Conservation (phyloP, 2,329 filamentous ascomycete species). For the Neonectria faginata region DNA sequence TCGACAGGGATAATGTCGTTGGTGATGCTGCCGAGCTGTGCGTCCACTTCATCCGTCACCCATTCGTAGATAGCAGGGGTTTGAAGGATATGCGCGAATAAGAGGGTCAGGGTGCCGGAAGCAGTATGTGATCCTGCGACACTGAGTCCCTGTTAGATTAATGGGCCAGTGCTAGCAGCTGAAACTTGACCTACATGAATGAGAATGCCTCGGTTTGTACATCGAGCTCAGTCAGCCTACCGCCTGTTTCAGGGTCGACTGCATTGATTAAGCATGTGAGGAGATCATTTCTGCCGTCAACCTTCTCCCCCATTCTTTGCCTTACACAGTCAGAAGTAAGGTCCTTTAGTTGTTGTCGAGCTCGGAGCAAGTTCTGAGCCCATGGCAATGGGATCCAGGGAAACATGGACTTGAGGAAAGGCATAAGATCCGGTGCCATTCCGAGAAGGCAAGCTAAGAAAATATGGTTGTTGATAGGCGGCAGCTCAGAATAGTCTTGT, state of each 20-base stretch:
- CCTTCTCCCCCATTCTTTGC: slow-evolving; percentile 6
- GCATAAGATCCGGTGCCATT: slow-evolving; percentile 22
- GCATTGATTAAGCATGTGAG: slow-evolving; percentile 20
- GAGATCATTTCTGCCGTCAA: slow-evolving; percentile 10
- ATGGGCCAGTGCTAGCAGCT: neutral
- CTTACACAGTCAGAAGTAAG: slow-evolving; percentile 20
- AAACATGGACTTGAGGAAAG: slow-evolving; percentile 2
- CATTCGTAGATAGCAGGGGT: neutral
- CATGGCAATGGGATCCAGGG: slow-evolving; percentile 11
- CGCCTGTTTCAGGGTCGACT: slow-evolving; percentile 18
- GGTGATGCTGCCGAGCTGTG: neutral
- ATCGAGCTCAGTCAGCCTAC: slow-evolving; percentile 12
- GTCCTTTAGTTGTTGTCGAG: slow-evolving; percentile 11
- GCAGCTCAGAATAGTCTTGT: neutral
- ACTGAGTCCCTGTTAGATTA: neutral
- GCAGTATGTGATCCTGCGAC: slow-evolving; percentile 22
- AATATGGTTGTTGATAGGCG: slow-evolving; percentile 20
- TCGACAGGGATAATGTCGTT: neutral
- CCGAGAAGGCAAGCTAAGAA: slow-evolving; percentile 17
- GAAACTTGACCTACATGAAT: slow-evolving; percentile 12
- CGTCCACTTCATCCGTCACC: slow-evolving; percentile 13
- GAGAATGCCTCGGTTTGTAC: slow-evolving; percentile 21
- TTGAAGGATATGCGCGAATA: slow-evolving; percentile 16
- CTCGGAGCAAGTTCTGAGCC: slow-evolving; percentile 11
- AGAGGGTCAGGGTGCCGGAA: slow-evolving; percentile 14